phyloP scores from a whole-genome alignment of 1,284 basidiomycete genomes.

The Leucoagaricus sp. region DNA sequence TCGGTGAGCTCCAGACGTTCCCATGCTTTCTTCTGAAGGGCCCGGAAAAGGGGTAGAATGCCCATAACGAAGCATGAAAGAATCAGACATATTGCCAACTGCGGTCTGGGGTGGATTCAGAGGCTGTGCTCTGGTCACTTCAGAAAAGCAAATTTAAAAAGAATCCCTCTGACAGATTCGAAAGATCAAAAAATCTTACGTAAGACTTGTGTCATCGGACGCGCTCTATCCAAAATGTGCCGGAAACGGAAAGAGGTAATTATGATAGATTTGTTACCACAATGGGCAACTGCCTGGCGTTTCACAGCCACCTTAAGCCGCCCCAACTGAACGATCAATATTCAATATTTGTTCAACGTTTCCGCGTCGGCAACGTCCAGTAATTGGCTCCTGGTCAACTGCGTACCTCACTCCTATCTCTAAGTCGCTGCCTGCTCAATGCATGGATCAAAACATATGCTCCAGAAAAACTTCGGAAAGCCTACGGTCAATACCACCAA shows the following conservation, averaged over 20 bases:
- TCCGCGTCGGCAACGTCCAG: no score
- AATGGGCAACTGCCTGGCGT: no score
- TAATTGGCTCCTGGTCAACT: no score
- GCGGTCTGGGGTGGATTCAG: neutral
- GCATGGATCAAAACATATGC: neutral
- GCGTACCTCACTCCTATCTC: no score
- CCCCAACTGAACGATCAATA: no score
- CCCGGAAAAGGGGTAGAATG: neutral
- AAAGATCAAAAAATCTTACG: conserved; percentile 36
- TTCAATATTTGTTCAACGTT: no score
- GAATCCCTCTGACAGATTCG: conserved; percentile 31
- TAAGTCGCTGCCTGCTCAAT: neutral
- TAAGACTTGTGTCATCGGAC: no score
- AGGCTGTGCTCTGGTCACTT: neutral
- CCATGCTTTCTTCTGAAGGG: conserved; percentile 5
- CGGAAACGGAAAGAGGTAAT: conserved; percentile 42
- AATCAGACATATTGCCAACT: neutral
- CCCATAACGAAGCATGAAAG: neutral
- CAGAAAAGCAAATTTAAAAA: neutral
- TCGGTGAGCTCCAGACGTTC: conserved; percentile 26
- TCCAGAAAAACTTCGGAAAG: neutral
- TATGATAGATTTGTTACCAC: no score
- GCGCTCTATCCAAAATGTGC: conserved; percentile 66
- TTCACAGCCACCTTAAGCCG: no score
- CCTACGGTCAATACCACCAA: neutral